These are phyloP conservation scores for Penicillium sp. DNA, from an alignment of 2,329 filamentous ascomycete species.

Conservation along the genomic window DNA sequence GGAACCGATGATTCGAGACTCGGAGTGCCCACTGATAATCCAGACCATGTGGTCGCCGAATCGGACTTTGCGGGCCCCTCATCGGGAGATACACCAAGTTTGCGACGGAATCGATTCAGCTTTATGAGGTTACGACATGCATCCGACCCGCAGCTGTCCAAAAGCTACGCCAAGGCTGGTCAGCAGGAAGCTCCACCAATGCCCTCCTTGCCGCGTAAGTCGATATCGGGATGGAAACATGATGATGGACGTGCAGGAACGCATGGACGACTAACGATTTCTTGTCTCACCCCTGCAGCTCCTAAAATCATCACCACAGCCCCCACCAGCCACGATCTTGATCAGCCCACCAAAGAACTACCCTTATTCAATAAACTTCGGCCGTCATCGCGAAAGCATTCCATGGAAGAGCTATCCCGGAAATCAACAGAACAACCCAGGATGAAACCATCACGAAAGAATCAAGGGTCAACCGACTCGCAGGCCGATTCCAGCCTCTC, in stretches of 20 bases:
- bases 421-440: conserved; percentile 14
- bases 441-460: conserved; percentile 20
- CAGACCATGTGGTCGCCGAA: conserved; percentile 15
- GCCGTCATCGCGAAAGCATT: conserved; percentile 34
- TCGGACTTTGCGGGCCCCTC: conserved; percentile 18
- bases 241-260: neutral
- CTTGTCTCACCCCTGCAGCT: conserved; percentile 30
- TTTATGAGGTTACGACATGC: conserved; percentile 86
- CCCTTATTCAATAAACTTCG: conserved; percentile 46
- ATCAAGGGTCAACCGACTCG: conserved; percentile 30
- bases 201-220: conserved; percentile 42
- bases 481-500: conserved; percentile 33
- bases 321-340: conserved; percentile 67
- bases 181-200: conserved; percentile 53
- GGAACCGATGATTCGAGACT: conserved; percentile 12
- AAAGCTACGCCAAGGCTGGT: conserved; percentile 64
- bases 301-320: conserved; percentile 87
- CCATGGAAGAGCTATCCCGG: conserved; percentile 32
- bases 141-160: conserved; percentile 84
- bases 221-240: neutral
- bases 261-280: neutral
- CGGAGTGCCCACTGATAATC: conserved; percentile 11
- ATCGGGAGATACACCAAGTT: conserved; percentile 23
- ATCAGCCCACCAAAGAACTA: conserved; percentile 43
- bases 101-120: conserved; percentile 55